Evolutionary conservation across 768 basidiomycete genomes (phyloP).

Genomic region (Strobilomyces echinocephalus): DNA sequence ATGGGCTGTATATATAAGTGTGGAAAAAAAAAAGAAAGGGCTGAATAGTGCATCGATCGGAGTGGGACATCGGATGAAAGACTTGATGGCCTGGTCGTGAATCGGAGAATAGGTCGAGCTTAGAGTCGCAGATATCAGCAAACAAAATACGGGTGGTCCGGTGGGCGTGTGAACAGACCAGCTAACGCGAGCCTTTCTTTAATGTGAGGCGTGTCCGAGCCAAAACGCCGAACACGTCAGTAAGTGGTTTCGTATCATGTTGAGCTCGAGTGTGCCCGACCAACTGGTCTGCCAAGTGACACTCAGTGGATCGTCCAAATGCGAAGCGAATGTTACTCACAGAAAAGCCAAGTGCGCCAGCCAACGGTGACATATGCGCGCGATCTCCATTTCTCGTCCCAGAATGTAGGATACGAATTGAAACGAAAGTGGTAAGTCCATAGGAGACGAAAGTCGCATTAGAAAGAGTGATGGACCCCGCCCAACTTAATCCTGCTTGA

Average conservation of each 20-base stretch:
- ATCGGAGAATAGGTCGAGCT: not conserved
- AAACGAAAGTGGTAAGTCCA: not conserved
- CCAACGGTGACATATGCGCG: not conserved
- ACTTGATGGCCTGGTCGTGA: not conserved
- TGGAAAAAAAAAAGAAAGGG: conserved; percentile 5
- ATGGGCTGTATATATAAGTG: conserved; percentile 4
- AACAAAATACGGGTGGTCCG: not conserved
- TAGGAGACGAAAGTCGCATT: not conserved
- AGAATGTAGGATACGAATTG: not conserved
- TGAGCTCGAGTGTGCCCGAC: not conserved
- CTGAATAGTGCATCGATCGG: not conserved
- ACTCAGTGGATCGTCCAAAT: not conserved
- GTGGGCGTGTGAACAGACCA: not conserved
- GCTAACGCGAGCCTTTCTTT: not conserved
- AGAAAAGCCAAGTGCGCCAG: not conserved
- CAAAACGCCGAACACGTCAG: not conserved
- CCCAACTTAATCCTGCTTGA: not conserved
- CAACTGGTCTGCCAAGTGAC: not conserved
- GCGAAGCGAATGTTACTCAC: not conserved
- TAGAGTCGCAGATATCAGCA: not conserved
- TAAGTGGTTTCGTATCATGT: not conserved
- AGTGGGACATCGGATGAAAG: not conserved
- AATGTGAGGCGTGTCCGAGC: not conserved
- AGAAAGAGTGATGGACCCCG: not conserved
- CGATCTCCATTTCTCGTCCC: not conserved